Percentiles rank a stretch among this genome's conserved stretches.
phyloP scores from a whole-genome alignment of 2,329 filamentous ascomycete species.

The Alternaria hordeiaustralica region DNA sequence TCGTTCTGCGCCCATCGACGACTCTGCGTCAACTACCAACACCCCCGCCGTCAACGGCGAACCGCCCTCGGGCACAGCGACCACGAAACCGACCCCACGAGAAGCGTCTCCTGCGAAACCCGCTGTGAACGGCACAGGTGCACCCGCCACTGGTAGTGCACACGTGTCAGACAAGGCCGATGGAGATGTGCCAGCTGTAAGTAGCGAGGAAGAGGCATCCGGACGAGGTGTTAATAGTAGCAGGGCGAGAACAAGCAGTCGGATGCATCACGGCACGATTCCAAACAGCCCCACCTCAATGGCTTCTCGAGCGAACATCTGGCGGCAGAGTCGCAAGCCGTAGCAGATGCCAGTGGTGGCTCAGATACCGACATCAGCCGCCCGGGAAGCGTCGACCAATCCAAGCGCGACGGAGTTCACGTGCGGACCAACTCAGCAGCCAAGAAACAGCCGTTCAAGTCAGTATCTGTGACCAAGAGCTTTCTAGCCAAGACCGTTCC shows the following conservation, averaged over 20 bases:
- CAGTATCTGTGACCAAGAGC: slow-evolving; percentile 83
- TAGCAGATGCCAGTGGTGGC: slow-evolving; percentile 73
- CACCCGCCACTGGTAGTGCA: slow-evolving; percentile 22
- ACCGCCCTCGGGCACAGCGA: slow-evolving; percentile 46
- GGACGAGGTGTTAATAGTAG: slow-evolving; percentile 20
- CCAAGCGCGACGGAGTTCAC: slow-evolving; percentile 65
- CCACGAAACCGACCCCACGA: slow-evolving; percentile 32
- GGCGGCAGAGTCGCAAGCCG: slow-evolving; percentile 47
- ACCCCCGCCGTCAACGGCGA: slow-evolving; percentile 60
- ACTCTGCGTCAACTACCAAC: slow-evolving; percentile 66
- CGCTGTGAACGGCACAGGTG: slow-evolving; percentile 31
- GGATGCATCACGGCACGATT: slow-evolving; percentile 17
- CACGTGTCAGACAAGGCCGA: slow-evolving; percentile 23
- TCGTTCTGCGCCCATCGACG: slow-evolving; percentile 69
- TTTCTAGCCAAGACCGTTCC: slow-evolving; percentile 76
- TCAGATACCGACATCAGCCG: slow-evolving; percentile 79
- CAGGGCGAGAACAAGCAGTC: slow-evolving; percentile 24
- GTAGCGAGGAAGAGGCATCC: slow-evolving; percentile 10
- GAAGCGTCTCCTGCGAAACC: slow-evolving; percentile 49
- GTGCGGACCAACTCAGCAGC: slow-evolving; percentile 61
- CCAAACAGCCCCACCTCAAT: slow-evolving; percentile 41
- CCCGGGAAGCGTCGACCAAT: slow-evolving; percentile 58
- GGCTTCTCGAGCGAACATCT: slow-evolving; percentile 46
- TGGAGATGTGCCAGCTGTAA: slow-evolving; percentile 29
- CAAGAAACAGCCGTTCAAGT: slow-evolving; percentile 83